A percentile compares a stretch with the other conserved stretches of the same genome.
Conservation (phyloP, 495 filamentous ascomycete genomes). For the Penicillium tannophilum region DNA sequence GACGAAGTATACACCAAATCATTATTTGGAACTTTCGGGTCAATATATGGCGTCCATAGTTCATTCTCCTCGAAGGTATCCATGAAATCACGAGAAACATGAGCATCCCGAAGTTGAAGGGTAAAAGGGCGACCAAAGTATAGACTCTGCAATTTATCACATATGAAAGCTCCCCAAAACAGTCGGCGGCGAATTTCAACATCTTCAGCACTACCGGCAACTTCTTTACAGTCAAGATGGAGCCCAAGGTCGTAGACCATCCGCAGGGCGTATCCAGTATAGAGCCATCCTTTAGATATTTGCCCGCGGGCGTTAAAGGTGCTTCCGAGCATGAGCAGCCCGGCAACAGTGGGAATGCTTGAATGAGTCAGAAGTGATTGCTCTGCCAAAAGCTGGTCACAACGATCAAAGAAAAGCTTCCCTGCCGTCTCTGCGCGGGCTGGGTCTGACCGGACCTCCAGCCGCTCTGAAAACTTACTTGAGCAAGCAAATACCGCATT, state of each 20-base stretch:
- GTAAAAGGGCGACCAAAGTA: slow-evolving; percentile 33
- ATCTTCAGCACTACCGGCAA: slow-evolving; percentile 20
- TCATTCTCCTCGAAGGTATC: slow-evolving; percentile 38
- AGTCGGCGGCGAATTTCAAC: slow-evolving; percentile 39
- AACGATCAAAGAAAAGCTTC: slow-evolving; percentile 25
- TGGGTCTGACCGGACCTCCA: slow-evolving; percentile 29
- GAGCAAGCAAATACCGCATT: slow-evolving; percentile 42
- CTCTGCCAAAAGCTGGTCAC: slow-evolving; percentile 23
- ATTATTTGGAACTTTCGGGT: slow-evolving; percentile 2
- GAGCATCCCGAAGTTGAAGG: slow-evolving; percentile 23
- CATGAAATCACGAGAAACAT: slow-evolving; percentile 25
- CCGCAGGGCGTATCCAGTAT: slow-evolving; percentile 34
- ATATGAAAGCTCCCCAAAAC: slow-evolving; percentile 44
- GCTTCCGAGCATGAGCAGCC: slow-evolving; percentile 25
- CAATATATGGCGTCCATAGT: slow-evolving; percentile 20
- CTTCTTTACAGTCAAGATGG: slow-evolving; percentile 24
- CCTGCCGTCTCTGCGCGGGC: slow-evolving; percentile 18
- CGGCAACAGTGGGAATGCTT: slow-evolving; percentile 30
- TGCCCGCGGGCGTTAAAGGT: slow-evolving; percentile 27
- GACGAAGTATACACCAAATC: neutral
- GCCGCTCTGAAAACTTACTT: slow-evolving; percentile 30
- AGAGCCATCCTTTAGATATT: slow-evolving; percentile 36
- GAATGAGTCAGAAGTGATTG: slow-evolving; percentile 20
- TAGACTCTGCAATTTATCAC: slow-evolving; percentile 39
- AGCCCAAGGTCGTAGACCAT: slow-evolving; percentile 43